phyloP scores from a whole-genome alignment of 371 early-diverging fungal genomes.

The Lichtheimia ramosa region DNA sequence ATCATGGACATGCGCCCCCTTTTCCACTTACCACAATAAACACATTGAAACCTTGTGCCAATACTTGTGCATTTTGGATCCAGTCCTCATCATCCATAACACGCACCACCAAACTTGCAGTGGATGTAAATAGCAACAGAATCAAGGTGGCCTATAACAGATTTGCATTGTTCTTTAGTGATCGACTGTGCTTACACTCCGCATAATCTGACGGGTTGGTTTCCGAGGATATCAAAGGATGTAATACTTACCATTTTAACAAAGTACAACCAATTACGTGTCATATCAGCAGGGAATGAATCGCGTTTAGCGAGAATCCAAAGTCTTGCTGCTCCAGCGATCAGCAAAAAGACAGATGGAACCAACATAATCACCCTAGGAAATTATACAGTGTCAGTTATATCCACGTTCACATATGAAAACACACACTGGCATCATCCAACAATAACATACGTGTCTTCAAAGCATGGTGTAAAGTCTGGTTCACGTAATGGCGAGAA shows the following conservation, averaged over 20 bases:
- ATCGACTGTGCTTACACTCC: too few relatives aligned
- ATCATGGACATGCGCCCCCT: too few relatives aligned
- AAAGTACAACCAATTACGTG: conserved; percentile 51
- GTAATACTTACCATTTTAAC: conserved; percentile 50
- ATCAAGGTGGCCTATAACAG: conserved; percentile 27
- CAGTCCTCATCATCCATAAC: conserved; percentile 20
- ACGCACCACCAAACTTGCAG: conserved; percentile 13
- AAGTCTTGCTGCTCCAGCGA: conserved; percentile 53
- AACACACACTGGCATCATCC: too few relatives aligned
- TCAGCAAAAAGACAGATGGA: conserved; percentile 47
- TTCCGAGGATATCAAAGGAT: too few relatives aligned
- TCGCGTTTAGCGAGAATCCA: conserved; percentile 37
- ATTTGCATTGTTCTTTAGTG: too few relatives aligned
- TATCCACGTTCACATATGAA: too few relatives aligned
- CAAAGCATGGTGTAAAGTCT: conserved; percentile 79
- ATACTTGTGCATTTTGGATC: conserved; percentile 39
- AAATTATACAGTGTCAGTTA: not conserved
- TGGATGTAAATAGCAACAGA: conserved; percentile 23
- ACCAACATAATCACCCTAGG: conserved; percentile 38
- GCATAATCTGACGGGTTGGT: too few relatives aligned
- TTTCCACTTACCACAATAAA: conserved; percentile 32
- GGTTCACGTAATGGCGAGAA: conserved; percentile 54
- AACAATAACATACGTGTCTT: conserved; percentile 53
- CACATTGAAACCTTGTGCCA: conserved; percentile 26
- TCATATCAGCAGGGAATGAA: conserved; percentile 35